phyloP scores from a whole-genome alignment of 805 yeast genomes.

The Lachancea mirantina region DNA sequence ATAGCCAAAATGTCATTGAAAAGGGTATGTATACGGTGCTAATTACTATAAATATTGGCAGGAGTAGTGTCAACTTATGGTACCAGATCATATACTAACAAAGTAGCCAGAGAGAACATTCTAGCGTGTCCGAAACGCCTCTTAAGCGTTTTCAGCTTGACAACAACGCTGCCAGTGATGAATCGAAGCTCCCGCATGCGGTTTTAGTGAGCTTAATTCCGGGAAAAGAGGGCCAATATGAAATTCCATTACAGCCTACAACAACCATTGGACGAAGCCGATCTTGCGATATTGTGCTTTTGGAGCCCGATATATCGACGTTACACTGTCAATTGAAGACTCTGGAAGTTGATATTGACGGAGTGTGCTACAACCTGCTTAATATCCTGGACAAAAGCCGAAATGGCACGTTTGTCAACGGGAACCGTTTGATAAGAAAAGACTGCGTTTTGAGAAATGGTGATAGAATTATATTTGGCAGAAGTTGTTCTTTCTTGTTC shows the following conservation, averaged over 20 bases:
- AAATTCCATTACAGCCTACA: slow-evolving; percentile 30
- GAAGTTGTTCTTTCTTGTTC: slow-evolving; percentile 44
- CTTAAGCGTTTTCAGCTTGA: too few relatives aligned
- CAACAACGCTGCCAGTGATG: too few relatives aligned
- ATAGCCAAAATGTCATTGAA: too few relatives aligned
- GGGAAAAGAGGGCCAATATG: slow-evolving; percentile 26
- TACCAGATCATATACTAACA: too few relatives aligned
- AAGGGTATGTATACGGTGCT: too few relatives aligned
- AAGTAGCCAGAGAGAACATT: too few relatives aligned
- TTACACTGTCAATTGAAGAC: slow-evolving; percentile 51
- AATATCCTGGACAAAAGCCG: slow-evolving; percentile 48
- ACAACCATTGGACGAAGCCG: slow-evolving; percentile 49
- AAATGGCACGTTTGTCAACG: slow-evolving; percentile 65
- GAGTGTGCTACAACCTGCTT: slow-evolving; percentile 31
- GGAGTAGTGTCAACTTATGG: too few relatives aligned
- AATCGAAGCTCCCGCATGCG: too few relatives aligned
- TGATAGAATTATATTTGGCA: slow-evolving; percentile 54
- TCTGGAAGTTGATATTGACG: slow-evolving; percentile 33
- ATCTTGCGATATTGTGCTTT: slow-evolving; percentile 47
- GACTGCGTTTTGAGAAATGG: slow-evolving; percentile 51
- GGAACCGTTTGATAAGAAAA: slow-evolving; percentile 41
- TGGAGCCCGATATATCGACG: slow-evolving; percentile 58
- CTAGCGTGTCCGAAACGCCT: too few relatives aligned
- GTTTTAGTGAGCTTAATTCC: slow-evolving; percentile 28
- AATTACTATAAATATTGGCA: too few relatives aligned